Base-by-base conservation (phyloP, 331 rosid genomes). In the Acacia concinna region DNA sequence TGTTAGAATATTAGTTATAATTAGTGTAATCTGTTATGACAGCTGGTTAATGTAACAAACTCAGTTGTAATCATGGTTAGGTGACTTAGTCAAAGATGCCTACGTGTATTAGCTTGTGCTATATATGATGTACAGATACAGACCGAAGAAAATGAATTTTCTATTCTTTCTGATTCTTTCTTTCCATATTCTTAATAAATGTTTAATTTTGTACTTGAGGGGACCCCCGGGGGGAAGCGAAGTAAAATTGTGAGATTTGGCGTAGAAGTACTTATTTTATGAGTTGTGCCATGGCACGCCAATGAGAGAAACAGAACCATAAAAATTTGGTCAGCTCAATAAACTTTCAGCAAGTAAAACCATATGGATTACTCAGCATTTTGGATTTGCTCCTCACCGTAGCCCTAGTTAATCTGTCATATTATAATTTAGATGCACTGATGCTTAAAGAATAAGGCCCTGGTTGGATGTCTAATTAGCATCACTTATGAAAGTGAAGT, bases 401-500 rank as follows among this genome's bases (percentile, higher is more conserved):
- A 32, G 51, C 40, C 49, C 51, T 12, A 5, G 59, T 34, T 8
- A 46, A 8, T 21, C 52, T 77, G 2, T 49, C 38, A 35, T 77
- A 51, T 18, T 63, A 63, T 35, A 28, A 28, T 78, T 73, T 73
- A 15, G 12, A 17, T 54, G 18, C 46, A 68, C 67, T 73, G 69
- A 21, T 38, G 44, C 25, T 32, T 34, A 17, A 65, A 65, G 73
- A n/a, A n/a, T n/a, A n/a, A n/a, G n/a, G n/a, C n/a, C n/a, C n/a
- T n/a, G n/a, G n/a, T n/a, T n/a, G n/a, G n/a, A n/a, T n/a, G n/a
- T n/a, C n/a, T n/a, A n/a, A n/a, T n/a, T n/a, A n/a, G n/a, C n/a
- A n/a, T n/a, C n/a, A n/a, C n/a, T n/a, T n/a, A n/a, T n/a, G n/a
- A n/a, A n/a, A n/a, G n/a, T n/a, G n/a, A n/a, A n/a, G n/a, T n/a